Conservation (phyloP, 257 asterid species). For the Penstemon newberryi region DNA sequence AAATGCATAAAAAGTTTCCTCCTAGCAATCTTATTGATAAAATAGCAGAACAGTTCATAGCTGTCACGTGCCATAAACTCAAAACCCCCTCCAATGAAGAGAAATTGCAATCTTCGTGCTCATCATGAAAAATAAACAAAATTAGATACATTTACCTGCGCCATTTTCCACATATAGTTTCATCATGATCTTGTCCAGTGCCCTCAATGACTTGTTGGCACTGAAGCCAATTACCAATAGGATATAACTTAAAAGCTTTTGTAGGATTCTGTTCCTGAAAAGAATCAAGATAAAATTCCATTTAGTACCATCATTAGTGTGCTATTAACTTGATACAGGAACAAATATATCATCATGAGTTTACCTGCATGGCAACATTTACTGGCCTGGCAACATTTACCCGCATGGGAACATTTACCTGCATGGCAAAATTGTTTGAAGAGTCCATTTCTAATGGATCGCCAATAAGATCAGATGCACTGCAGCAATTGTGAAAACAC, state of each 20-base stretch:
- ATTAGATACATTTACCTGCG: conserved; percentile 57
- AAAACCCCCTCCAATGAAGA: too few species aligned
- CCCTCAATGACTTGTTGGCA: conserved; percentile 66
- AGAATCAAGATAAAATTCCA: conserved; percentile 22
- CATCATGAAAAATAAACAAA: background rate
- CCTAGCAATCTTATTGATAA: background rate
- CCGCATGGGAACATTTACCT: too few species aligned
- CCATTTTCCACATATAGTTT: conserved; percentile 81
- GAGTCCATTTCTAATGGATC: conserved; percentile 50
- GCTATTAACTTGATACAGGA: conserved; percentile 23
- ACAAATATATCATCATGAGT: conserved; percentile 19
- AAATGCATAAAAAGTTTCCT: background rate
- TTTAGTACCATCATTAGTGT: conserved; percentile 27
- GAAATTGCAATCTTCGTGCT: background rate
- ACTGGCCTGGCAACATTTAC: too few species aligned
- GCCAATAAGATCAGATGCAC: conserved; percentile 46
- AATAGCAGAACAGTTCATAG: too few species aligned
- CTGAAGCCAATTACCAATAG: conserved; percentile 89
- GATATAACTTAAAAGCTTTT: conserved; percentile 35
- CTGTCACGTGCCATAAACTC: too few species aligned
- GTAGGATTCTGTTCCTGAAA: conserved; percentile 40
- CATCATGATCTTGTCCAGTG: conserved; percentile 57
- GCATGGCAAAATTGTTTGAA: conserved; percentile 8
- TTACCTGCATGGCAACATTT: conserved; percentile 47
- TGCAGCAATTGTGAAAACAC: conserved; percentile 42